Base-by-base conservation (phyloP, 73 alveolate species). In the Paramecium primaurelia region DNA sequence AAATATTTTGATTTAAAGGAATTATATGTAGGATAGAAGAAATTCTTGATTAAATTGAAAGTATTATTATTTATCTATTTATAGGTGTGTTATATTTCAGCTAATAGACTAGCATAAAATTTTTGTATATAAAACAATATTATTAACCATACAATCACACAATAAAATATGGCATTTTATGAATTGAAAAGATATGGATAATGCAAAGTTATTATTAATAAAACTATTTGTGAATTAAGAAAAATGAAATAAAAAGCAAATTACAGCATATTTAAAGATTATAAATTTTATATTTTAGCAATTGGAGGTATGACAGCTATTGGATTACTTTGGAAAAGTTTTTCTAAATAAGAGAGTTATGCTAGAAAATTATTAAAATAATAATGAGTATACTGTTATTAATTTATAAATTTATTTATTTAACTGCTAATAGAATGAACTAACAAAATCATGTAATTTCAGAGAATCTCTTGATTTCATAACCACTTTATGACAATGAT, bases 181-280 rank as follows among this genome's bases (percentile, higher is more conserved):
- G 91, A 80, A 80, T 80, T 80, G 49, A 49, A 80, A n/a, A 80
- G 91, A 80, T 80, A 80, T 44, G 51, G 91, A 25, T 47, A 80
- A 80, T 12, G 6, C 10, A 80, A 80, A 49, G 45, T 80, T 0
- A 80, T 11, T 45, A 80, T 80, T 0, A 80, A 80, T 49, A 45
- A 80, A 49, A 80, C 91, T n/a, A 80, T 80, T 44, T 1, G 42
- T 5, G 75, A 80, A 47, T 26, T 80, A 45, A 25, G 71, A 10
- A 80, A 80, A 25, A 45, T 49, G 71, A 28, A 42, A 18, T 44
- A 80, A 12, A 80, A 26, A 47, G 58, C 49, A 30, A 73, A 73
- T 38, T 73, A 73, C 12, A 64, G 28, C 28, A 7, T 64, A 25
- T 64, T 28, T 64, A 64, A 64, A 26, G 84, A 64, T 26, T 64